Conservation (phyloP, 148 eudicot genomes). For the Rhododendron mucronatum region DNA sequence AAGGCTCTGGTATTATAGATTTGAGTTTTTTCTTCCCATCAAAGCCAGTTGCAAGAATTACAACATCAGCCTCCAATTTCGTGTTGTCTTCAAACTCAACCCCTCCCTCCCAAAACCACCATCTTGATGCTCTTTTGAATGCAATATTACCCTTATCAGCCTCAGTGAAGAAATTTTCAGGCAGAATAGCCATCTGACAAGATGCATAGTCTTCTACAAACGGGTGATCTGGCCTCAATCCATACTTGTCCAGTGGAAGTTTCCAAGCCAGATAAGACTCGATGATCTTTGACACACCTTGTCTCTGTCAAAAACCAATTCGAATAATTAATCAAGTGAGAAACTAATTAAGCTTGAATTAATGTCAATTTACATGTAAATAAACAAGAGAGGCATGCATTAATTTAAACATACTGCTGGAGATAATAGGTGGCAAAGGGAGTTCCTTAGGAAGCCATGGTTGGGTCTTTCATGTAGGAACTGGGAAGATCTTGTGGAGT, state of each 20-base stretch:
- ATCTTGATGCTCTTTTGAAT: conserved; percentile 57
- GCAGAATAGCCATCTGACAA: conserved; percentile 97
- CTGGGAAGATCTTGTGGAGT: conserved; percentile 87
- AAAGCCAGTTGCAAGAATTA: conserved; percentile 79
- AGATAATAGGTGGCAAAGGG: conserved; percentile 47
- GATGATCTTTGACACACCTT: conserved; percentile 45
- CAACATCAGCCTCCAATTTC: conserved; percentile 72
- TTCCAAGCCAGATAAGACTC: conserved; percentile 73
- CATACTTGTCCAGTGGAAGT: conserved; percentile 70
- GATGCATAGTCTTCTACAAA: conserved; percentile 92
- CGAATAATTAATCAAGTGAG: background rate
- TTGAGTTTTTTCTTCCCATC: conserved; percentile 74
- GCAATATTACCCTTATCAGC: conserved; percentile 68
- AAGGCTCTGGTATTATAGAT: conserved; percentile 66
- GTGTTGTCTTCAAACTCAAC: conserved; percentile 63
- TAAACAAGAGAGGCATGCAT: background rate
- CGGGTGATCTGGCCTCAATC: conserved; percentile 78
- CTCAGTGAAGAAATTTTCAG: conserved; percentile 67
- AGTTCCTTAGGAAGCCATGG: conserved; percentile 44
- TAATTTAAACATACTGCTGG: conserved; percentile 41
- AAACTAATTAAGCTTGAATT: background rate
- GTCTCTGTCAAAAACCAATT: conserved; percentile 35
- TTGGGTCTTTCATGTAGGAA: conserved; percentile 80
- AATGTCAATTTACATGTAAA: background rate
- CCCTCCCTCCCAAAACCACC: conserved; percentile 82